Evolutionary conservation across 2,329 filamentous ascomycete genomes (phyloP).

Genomic region (Cercospora beticola): DNA sequence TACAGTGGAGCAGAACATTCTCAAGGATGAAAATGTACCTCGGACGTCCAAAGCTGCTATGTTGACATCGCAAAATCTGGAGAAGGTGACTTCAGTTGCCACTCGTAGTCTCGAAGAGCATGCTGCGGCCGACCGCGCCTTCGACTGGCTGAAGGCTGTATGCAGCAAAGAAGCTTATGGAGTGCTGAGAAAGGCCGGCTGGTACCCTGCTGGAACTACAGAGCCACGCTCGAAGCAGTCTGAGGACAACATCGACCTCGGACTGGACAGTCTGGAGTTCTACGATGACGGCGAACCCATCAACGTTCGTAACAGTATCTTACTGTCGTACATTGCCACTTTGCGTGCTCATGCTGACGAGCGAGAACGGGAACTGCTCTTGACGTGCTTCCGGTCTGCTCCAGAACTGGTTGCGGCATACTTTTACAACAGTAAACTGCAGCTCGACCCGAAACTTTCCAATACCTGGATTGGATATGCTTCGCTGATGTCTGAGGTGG

Average conservation of each 20-base stretch:
- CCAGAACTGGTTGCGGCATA: slow-evolving; percentile 89
- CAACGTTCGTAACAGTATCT: slow-evolving; percentile 73
- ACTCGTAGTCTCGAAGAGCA: slow-evolving; percentile 50
- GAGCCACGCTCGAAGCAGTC: slow-evolving; percentile 39
- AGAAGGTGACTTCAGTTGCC: slow-evolving; percentile 56
- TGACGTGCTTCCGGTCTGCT: slow-evolving; percentile 74
- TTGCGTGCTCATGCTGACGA: slow-evolving; percentile 80
- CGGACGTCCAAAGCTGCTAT: slow-evolving; percentile 63
- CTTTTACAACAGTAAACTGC: slow-evolving; percentile 77
- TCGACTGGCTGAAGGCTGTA: slow-evolving; percentile 71
- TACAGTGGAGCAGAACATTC: slow-evolving; percentile 66
- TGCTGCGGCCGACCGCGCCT: slow-evolving; percentile 66
- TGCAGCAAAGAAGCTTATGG: slow-evolving; percentile 75
- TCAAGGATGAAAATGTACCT: slow-evolving; percentile 72
- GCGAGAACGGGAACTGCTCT: slow-evolving; percentile 76
- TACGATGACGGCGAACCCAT: slow-evolving; percentile 59
- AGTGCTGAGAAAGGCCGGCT: slow-evolving; percentile 73
- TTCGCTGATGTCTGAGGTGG: slow-evolving; percentile 78
- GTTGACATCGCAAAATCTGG: slow-evolving; percentile 43
- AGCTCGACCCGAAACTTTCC: slow-evolving; percentile 86
- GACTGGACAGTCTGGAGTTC: slow-evolving; percentile 68
- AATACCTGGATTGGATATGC: slow-evolving; percentile 95
- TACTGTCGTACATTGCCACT: slow-evolving; percentile 75
- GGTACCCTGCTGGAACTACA: slow-evolving; percentile 67
- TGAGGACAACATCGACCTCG: slow-evolving; percentile 55